Percentiles rank a stretch among this genome's conserved stretches.
phyloP scores from a whole-genome alignment of 2,329 filamentous ascomycete species.

The Aspergillus brunneoviolaceus region DNA sequence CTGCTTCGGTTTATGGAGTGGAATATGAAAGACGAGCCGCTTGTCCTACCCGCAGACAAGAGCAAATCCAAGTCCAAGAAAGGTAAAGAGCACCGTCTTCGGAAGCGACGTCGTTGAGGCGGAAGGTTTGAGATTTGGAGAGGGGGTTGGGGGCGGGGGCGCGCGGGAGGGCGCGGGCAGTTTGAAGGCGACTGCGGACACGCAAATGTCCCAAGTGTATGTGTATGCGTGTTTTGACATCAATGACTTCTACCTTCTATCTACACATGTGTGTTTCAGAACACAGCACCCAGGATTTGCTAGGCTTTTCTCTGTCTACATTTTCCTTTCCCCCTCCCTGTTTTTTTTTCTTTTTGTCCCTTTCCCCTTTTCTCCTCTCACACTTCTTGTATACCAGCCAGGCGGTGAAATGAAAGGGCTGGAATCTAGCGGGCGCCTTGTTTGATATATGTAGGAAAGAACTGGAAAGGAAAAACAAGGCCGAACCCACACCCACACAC shows the following conservation, averaged over 20 bases:
- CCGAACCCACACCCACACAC: neutral
- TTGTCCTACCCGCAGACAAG: constrained; percentile 49
- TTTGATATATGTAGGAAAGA: constrained; percentile 2
- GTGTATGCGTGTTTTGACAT: neutral
- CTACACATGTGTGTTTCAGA: neutral
- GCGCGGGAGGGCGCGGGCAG: no score
- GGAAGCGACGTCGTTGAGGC: constrained; percentile 34
- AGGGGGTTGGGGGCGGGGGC: no score
- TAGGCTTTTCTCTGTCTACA: neutral
- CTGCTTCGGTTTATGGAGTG: constrained; percentile 69
- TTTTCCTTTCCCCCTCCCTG: neutral
- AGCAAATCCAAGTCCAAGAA: constrained; percentile 50
- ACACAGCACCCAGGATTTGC: neutral
- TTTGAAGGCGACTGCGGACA: neutral
- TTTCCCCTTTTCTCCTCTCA: neutral
- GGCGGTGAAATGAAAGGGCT: neutral
- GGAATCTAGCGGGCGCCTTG: constrained; percentile 13
- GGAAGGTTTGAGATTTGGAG: no score
- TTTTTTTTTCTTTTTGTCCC: neutral
- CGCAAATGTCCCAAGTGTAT: neutral
- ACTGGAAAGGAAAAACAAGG: neutral
- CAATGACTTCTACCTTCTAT: neutral
- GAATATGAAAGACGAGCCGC: constrained; percentile 51
- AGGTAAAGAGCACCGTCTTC: constrained; percentile 48
- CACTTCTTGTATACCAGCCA: neutral